phyloP scores from a whole-genome alignment of 2,329 filamentous ascomycete genomes.

The Aspergillus niger region DNA sequence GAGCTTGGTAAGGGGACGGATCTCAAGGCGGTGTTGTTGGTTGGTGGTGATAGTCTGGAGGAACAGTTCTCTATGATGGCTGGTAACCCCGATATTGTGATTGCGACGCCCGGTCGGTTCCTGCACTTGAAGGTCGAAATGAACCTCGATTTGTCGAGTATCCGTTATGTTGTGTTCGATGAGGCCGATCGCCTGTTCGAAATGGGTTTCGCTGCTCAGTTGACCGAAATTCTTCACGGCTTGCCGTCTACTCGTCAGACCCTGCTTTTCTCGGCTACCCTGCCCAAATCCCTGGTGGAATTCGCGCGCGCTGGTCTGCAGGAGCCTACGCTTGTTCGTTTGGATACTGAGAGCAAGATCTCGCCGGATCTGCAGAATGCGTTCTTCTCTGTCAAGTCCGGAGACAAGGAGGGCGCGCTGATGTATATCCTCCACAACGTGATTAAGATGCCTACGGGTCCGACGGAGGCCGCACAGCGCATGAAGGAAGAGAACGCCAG shows the following conservation, averaged over 20 bases:
- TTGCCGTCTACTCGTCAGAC: slow-evolving; percentile 84
- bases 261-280: slow-evolving; percentile 88
- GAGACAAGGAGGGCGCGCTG: slow-evolving; percentile 90
- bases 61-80: slow-evolving; percentile 94
- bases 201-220: slow-evolving; percentile 94
- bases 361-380: slow-evolving; percentile 94
- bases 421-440: slow-evolving; percentile 87
- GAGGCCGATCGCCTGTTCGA: slow-evolving; percentile 97
- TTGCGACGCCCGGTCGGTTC: slow-evolving; percentile 94
- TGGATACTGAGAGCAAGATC: slow-evolving; percentile 94
- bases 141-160: slow-evolving; percentile 83
- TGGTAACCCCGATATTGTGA: slow-evolving; percentile 93
- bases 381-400: slow-evolving; percentile 90
- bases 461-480: slow-evolving; percentile 55
- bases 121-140: slow-evolving; percentile 97
- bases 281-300: slow-evolving; percentile 92
- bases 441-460: slow-evolving; percentile 81
- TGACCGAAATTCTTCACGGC: slow-evolving; percentile 89
- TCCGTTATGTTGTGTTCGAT: slow-evolving; percentile 94
- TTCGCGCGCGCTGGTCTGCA: slow-evolving; percentile 92
- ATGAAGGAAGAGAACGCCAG: slow-evolving; percentile 51
- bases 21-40: slow-evolving; percentile 82
- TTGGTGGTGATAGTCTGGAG: slow-evolving; percentile 93
- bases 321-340: slow-evolving; percentile 83
- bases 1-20: slow-evolving; percentile 90